Evolutionary conservation across 257 asterid genomes (phyloP), one percentile per base, ranked within the genome.

Genomic region (Nicotiana otophora): DNA sequence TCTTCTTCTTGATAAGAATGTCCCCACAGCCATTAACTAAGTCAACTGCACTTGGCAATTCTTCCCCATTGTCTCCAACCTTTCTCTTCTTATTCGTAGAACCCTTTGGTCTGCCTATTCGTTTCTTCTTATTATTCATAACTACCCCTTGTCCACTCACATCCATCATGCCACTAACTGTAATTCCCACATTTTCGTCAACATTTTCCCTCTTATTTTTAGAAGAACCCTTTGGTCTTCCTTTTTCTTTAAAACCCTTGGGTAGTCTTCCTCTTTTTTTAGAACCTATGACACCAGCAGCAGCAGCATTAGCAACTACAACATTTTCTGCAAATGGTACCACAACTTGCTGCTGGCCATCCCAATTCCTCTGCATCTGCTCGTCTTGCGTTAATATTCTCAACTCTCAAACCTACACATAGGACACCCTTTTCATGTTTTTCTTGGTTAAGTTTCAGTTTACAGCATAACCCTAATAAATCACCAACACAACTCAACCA

Each of bases 61-160:
- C 61, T 39, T 53, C 51, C 36, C 36, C 80, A 54, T 23, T 83
- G 34, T 83, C 34, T 15, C 70, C 65, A 57, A 60, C 62, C 57
- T 80, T 62, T 66, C 69, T 65, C 82, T 58, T 80, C 81, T 87
- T 86, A 57, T 82, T 84, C 66, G 57, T 81, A 9, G 81, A 86
- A 72, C 90, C 91, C 78, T 86, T 88, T 8, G 88, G 90, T 51
- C 91, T 81, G 34, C 82, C 88, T 51, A 60, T 82, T 80, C 68
- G 86, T 64, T 87, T 89, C 64, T 82, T 79, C 82, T 55, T 81
- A 4, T 7, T 68, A 4, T 7, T 20, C 39, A 15, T 46, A 51
- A 62, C 7, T 65, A 54, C 33, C 30, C 48, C 31, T 61, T 80
- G 65, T 4, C 72, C 84, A 54, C 69, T 63, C 10, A 10, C 62